Evolutionary conservation across 2,329 filamentous ascomycete species (phyloP), one percentile per base, ranked within the genome.

Genomic region (Claviceps quebecensis): DNA sequence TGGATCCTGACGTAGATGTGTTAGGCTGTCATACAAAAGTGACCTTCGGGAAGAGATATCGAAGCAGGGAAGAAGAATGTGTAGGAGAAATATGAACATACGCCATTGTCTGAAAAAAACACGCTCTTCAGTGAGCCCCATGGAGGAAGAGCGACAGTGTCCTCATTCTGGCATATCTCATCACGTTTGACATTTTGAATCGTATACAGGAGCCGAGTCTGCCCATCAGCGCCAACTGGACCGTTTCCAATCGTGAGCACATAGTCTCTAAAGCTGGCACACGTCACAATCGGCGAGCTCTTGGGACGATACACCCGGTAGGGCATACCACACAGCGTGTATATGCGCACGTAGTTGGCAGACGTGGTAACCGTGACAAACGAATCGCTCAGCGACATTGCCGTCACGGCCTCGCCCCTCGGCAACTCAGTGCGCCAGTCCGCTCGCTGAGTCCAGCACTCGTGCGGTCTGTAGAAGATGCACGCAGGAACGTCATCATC

Each of bases 231-330:
- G 13, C 83, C 83, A 37, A 95, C 78, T 0, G 93, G 81, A 0
- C 94, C 94, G 60, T 98, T 98, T 50, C 91, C 91, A 58, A 98
- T 80, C 0, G 90, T 96, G 63, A 97, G 77, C n/a, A 98, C 84
- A 65, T 97, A 97, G 71, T 98, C 89, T 57, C 85, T 78, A 87
- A 87, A 97, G 59, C 88, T 91, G 0, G 89, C 88, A 62, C 93
- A 98, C 0, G 89, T 93, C 19, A 98, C 89, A 49, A 87, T 86
- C 1, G 91, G 90, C 2, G 80, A 81, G 67, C 85, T 90, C 72
- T 97, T 97, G 56, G 94, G 89, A 23, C 93, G 78, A 66, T 95
- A 96, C 1, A 98, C 83, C 48, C 86, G 83, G 58, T 88, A 85
- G 0, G 93, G 90, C 37, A 94, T 82, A 26, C 93, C 93, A 65